These are phyloP conservation scores for Beauveria medogensis DNA, from an alignment of 2,329 filamentous ascomycete species.

Conservation along the genomic window DNA sequence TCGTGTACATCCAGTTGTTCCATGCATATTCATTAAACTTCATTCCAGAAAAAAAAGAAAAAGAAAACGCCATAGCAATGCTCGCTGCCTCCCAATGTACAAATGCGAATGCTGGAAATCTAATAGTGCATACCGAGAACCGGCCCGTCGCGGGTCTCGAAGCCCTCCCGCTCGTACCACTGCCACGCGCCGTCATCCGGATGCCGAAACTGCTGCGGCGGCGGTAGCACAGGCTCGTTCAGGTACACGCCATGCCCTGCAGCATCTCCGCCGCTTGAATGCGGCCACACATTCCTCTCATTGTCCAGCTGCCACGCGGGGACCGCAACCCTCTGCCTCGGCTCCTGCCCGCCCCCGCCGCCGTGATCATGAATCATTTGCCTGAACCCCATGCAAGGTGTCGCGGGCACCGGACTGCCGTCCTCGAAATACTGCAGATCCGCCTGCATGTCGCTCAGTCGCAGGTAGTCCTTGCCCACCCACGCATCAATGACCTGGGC, in stretches of 20 bases:
- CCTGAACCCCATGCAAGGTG: conserved; percentile 2
- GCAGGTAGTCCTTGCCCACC: conserved; percentile 47
- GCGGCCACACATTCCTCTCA: conserved; percentile 10
- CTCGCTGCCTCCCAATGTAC: conserved; percentile 1
- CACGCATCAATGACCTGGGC: conserved; percentile 53
- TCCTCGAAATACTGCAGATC: conserved; percentile 47
- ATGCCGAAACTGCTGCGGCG: conserved; percentile 6
- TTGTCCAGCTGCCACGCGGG: conserved; percentile 12
- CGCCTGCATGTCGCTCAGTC: conserved; percentile 52
- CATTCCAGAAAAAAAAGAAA: neutral
- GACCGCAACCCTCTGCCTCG: neutral
- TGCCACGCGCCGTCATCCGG: conserved; percentile 23
- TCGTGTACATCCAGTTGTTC: neutral
- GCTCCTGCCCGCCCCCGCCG: neutral
- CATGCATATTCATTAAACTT: neutral
- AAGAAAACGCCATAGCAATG: conserved; percentile 7
- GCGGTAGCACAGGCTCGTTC: conserved; percentile 2
- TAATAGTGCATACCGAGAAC: conserved; percentile 5
- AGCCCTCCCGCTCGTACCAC: conserved; percentile 27
- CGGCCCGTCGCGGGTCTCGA: conserved; percentile 18
- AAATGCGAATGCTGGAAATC: neutral
- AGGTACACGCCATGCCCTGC: neutral
- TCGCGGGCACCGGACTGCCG: neutral
- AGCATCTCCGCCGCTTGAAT: neutral
- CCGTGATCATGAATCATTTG: neutral